Conservation (phyloP, 164 flowering plant species). For the Macadamia integrifolia region DNA sequence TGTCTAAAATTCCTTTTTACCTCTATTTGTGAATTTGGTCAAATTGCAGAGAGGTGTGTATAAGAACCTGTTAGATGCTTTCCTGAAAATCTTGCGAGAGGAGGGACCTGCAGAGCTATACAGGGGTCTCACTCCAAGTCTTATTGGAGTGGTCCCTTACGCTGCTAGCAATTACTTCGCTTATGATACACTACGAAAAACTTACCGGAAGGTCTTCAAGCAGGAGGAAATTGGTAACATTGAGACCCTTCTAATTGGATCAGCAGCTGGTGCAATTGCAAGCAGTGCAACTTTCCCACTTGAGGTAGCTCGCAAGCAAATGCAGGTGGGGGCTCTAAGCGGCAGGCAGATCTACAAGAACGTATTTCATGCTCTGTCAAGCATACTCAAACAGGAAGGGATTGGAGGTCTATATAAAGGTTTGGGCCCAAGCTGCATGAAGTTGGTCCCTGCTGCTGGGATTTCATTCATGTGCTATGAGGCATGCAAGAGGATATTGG, state of each 20-base stretch:
- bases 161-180: constrained; percentile 94
- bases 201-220: constrained; percentile 39
- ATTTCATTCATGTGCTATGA: constrained; percentile 92
- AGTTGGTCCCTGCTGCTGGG: constrained; percentile 81
- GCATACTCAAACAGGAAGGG: constrained; percentile 61
- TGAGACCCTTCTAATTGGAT: constrained; percentile 68
- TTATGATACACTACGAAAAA: constrained; percentile 69
- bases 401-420: constrained; percentile 61
- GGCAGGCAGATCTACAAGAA: constrained; percentile 59
- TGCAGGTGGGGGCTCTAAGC: constrained; percentile 74
- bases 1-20: neutral
- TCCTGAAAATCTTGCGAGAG: constrained; percentile 66
- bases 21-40: neutral
- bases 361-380: constrained; percentile 58
- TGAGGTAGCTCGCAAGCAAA: constrained; percentile 82
- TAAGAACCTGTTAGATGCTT: constrained; percentile 68
- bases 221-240: constrained; percentile 56
- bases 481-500: constrained; percentile 70
- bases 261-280: constrained; percentile 75
- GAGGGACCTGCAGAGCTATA: constrained; percentile 86
- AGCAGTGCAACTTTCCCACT: constrained; percentile 78
- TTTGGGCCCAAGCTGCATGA: constrained; percentile 77
- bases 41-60: constrained; percentile 66
- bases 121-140: constrained; percentile 89
- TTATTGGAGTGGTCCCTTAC: constrained; percentile 92